Base-by-base conservation (phyloP, 257 asterid species). In the Datura wrightii region DNA sequence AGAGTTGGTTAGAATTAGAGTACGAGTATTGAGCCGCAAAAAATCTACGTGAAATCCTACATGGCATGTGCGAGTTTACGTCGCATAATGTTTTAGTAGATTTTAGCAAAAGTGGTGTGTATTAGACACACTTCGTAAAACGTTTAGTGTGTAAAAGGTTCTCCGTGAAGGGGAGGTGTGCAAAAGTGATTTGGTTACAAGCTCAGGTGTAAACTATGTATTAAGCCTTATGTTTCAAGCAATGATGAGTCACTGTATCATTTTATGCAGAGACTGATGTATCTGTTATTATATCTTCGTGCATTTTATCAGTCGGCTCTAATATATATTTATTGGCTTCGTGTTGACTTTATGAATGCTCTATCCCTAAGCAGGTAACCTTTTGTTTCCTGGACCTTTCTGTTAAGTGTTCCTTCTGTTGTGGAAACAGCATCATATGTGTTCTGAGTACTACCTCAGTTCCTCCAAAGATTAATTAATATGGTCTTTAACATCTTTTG, bases 251-350 rank as follows among this genome's bases (percentile, higher is more conserved):
- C 34, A 44, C 39, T 46, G 18, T 72, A 46, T 46, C 2, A 70
- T 42, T 70, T 62, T 65, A 65, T 65, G 72, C 44, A 31, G n/a
- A 58, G 72, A 65, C 72, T 65, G 72, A 65, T 65, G 9, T 31
- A 65, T 58, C 44, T 65, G 3, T 65, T 42, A 46, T 71, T 44
- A 2, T 13, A 19, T 71, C 80, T 44, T 42, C 8, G 2, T 18
- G 79, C 55, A 44, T 71, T 70, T 71, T 46, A 10, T 44, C 6
- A 19, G n/a, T 72, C 6, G 16, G 41, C 80, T 46, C 39, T 9
- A n/a, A 10, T 71, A n/a, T 44, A 46, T 71, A 44, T 44, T 42
- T 44, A 42, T 71, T n/a, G 79, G 39, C 79, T 71, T 71, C 55
- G 44, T 71, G 52, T 70, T 18, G 37, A 19, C 16, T 42, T 70